Percentiles rank a stretch among this genome's conserved stretches.
Conservation (phyloP, 768 basidiomycete species). For the Gloeostereum incarnatum region DNA sequence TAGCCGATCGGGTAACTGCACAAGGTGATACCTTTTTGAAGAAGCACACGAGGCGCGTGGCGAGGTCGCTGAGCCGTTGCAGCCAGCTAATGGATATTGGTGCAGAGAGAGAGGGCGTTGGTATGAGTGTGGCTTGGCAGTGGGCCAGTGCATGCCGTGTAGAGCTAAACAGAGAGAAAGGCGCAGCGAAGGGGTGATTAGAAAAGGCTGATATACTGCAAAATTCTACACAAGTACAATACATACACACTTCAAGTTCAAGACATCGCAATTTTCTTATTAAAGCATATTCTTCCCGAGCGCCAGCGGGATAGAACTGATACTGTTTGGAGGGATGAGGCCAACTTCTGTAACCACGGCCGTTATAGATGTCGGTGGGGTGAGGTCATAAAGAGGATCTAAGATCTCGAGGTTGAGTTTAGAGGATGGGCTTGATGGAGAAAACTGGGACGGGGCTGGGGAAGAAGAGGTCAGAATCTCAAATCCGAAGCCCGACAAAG, state of each 20-base stretch:
- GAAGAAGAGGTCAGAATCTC: constrained; percentile 1
- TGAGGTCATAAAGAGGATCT: constrained; percentile 90
- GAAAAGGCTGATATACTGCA: background rate
- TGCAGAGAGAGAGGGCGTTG: no score
- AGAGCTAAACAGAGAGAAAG: background rate
- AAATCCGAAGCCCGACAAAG: constrained; percentile 4
- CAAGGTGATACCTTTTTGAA: no score
- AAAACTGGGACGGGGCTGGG: constrained; percentile 28
- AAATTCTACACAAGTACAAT: background rate
- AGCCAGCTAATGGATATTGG: no score
- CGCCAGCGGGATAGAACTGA: constrained; percentile 74
- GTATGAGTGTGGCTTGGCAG: no score
- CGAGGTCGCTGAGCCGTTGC: no score
- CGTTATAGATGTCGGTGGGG: constrained; percentile 86
- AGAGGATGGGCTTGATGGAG: constrained; percentile 21
- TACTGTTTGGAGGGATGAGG: constrained; percentile 86
- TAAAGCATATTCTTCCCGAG: constrained; percentile 42
- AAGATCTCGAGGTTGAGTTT: constrained; percentile 61
- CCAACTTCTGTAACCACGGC: constrained; percentile 97
- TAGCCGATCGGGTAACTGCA: no score
- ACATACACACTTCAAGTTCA: no score
- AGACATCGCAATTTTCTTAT: no score
- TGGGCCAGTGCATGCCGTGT: background rate
- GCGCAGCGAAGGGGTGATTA: background rate
- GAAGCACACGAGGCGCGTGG: no score